Evolutionary conservation across 257 asterid genomes (phyloP).

Genomic region (Ilex asprella): DNA sequence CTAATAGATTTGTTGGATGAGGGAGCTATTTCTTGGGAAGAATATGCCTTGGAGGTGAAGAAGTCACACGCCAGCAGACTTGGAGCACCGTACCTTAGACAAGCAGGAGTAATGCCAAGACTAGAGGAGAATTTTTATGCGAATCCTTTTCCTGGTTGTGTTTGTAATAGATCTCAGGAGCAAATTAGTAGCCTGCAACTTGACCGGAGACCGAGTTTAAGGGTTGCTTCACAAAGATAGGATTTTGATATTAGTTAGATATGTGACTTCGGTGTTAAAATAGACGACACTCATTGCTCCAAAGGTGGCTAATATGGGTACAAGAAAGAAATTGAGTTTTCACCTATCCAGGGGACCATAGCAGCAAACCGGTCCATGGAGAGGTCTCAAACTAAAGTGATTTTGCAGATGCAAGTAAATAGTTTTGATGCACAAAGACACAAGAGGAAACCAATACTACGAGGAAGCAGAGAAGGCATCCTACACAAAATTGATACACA

Average conservation of each 20-base stretch:
- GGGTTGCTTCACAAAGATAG: conserved; percentile 15
- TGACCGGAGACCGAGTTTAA: conserved; percentile 12
- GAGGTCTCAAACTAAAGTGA: no score
- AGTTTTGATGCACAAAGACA: no score
- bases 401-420: no score
- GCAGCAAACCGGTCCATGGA: no score
- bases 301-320: not conserved
- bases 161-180: conserved; percentile 33
- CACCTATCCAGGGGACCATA: no score
- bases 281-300: not conserved
- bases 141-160: conserved; percentile 61
- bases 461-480: no score
- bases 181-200: conserved; percentile 10
- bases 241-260: conserved; percentile 1
- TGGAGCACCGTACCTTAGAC: conserved; percentile 50
- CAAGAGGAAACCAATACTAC: no score
- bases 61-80: conserved; percentile 37
- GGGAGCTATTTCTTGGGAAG: conserved; percentile 36
- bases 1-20: conserved; percentile 42
- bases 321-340: no score
- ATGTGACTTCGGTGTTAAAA: not conserved
- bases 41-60: conserved; percentile 37
- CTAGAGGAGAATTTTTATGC: conserved; percentile 61
- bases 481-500: no score
- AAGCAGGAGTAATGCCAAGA: conserved; percentile 33